Evolutionary conservation across 148 eudicot species (phyloP).

Genomic region (Cornus kousa): DNA sequence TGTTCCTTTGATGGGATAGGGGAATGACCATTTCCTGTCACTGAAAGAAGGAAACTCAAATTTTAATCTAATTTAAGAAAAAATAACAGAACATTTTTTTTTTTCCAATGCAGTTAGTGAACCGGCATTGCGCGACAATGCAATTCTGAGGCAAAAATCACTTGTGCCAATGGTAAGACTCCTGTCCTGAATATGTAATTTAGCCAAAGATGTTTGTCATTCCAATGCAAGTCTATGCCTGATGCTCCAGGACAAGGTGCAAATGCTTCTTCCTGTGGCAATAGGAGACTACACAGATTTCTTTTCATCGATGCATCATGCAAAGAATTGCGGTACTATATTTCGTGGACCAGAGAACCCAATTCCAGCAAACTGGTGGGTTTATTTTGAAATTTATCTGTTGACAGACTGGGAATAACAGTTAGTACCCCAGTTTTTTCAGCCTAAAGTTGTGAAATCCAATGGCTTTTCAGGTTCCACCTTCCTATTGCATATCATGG

Average conservation of each 20-base stretch:
- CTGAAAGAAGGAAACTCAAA: neutral
- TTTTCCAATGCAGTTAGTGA: conserved; percentile 52
- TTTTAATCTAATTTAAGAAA: neutral
- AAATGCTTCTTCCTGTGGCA: conserved; percentile 77
- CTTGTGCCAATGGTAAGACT: conserved; percentile 63
- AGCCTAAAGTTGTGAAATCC: conserved; percentile 10
- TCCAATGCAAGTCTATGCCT: conserved; percentile 6
- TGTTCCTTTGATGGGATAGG: neutral
- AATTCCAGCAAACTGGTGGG: conserved; percentile 73
- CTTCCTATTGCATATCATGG: conserved; percentile 99
- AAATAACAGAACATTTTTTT: neutral
- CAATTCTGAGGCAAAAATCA: conserved; percentile 60
- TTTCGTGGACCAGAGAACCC: conserved; percentile 85
- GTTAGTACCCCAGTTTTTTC: neutral
- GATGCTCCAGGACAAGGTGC: conserved; percentile 57
- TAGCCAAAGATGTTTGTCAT: neutral
- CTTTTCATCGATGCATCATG: conserved; percentile 88
- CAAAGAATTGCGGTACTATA: conserved; percentile 78
- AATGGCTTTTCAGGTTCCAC: conserved; percentile 60
- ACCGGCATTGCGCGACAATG: conserved; percentile 73
- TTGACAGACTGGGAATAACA: neutral
- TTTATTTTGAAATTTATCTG: neutral
- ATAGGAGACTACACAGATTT: conserved; percentile 96
- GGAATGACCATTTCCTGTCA: neutral
- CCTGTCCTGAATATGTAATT: neutral